Percentiles rank a stretch among this genome's conserved stretches.
Evolutionary conservation across 1,284 basidiomycete species (phyloP).

Genomic region (Ceraceosorus bombacis): DNA sequence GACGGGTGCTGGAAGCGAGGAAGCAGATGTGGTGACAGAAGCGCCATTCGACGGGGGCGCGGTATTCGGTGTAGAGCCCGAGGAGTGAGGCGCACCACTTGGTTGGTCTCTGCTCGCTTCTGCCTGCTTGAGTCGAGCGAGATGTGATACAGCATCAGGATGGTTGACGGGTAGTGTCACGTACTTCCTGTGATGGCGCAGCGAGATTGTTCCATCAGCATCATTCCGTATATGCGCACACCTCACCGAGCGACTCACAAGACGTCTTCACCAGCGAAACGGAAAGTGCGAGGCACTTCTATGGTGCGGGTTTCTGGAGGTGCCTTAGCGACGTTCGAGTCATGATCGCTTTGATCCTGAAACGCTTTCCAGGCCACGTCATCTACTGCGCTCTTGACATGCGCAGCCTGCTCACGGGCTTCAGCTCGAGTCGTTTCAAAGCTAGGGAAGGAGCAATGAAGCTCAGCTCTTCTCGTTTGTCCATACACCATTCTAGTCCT

Average conservation of each 20-base stretch:
- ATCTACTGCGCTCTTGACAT: neutral
- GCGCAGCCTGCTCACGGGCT: neutral
- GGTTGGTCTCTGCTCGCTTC: neutral
- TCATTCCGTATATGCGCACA: no score
- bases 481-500: neutral
- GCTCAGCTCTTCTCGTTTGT: neutral
- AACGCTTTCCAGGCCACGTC: neutral
- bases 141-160: constrained; percentile 23
- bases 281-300: no score
- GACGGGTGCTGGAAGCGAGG: constrained; percentile 3
- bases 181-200: neutral
- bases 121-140: constrained; percentile 13
- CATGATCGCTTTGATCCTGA: no score
- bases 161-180: constrained; percentile 6
- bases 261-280: no score
- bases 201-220: no score
- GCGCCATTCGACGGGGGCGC: neutral
- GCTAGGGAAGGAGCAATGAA: neutral
- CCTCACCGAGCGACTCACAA: no score
- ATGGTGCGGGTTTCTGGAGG: no score
- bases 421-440: neutral
- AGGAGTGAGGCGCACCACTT: neutral
- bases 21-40: neutral
- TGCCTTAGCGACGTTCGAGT: no score
- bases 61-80: constrained; percentile 5